A percentile compares a stretch with the other conserved stretches of the same genome.
Conservation (phyloP, 225 moss, liverwort and hornwort species). For the Lunularia cruciata region DNA sequence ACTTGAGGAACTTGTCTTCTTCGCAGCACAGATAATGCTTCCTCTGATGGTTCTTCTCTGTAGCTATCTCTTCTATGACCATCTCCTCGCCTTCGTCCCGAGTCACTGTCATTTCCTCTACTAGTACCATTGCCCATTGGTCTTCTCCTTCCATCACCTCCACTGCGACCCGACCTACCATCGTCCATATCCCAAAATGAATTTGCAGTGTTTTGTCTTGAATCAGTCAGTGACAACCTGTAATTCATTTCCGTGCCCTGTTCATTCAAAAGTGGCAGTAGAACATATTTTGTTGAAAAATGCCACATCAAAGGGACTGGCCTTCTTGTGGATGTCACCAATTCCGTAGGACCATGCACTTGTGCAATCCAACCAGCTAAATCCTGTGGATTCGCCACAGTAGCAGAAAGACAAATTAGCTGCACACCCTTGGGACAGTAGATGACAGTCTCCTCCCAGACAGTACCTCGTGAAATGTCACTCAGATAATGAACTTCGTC, state of each 20-base stretch:
- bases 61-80: constrained; percentile 43
- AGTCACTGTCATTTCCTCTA: constrained; percentile 38
- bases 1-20: constrained; percentile 90
- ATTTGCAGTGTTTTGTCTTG: constrained; percentile 16
- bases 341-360: constrained; percentile 93
- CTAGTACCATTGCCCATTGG: constrained; percentile 35
- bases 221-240: constrained; percentile 35
- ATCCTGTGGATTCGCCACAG: constrained; percentile 89
- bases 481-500: constrained; percentile 99
- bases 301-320: constrained; percentile 96
- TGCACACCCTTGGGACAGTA: constrained; percentile 92
- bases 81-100: constrained; percentile 45
- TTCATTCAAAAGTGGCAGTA: constrained; percentile 77
- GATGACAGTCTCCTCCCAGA: constrained; percentile 99
- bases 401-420: constrained; percentile 88
- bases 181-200: constrained; percentile 31
- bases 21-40: constrained; percentile 69
- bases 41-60: constrained; percentile 64
- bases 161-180: constrained; percentile 23
- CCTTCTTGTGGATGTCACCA: constrained; percentile 80
- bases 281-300: constrained; percentile 79
- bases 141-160: constrained; percentile 25
- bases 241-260: constrained; percentile 79
- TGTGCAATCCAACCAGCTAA: constrained; percentile 94
- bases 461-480: constrained; percentile 92